Evolutionary conservation across 495 filamentous ascomycete genomes (phyloP).

Genomic region (Penicillium roqueforti): DNA sequence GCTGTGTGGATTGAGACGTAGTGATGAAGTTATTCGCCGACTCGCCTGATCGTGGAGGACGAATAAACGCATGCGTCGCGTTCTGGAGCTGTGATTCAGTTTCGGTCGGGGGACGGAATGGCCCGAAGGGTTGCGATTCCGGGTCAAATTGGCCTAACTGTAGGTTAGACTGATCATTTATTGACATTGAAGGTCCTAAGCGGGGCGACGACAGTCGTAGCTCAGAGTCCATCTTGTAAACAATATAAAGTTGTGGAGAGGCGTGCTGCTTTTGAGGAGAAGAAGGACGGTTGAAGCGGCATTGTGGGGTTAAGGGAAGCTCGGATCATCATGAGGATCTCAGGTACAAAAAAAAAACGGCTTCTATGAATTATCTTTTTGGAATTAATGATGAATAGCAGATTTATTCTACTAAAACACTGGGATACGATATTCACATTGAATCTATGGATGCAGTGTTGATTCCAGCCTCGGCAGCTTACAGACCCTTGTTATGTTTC

Average conservation of each 20-base stretch:
- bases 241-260: conserved; percentile 6
- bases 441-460: background rate
- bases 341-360: background rate
- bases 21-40: conserved; percentile 22
- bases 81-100: conserved; percentile 14
- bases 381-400: background rate
- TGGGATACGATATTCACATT: background rate
- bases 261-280: conserved; percentile 19
- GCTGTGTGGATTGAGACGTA: conserved; percentile 22
- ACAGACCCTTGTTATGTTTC: conserved; percentile 43
- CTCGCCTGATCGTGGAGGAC: conserved; percentile 7
- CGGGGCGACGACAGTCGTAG: conserved; percentile 8
- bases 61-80: conserved; percentile 11
- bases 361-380: background rate
- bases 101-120: conserved; percentile 15
- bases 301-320: conserved; percentile 10
- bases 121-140: conserved; percentile 24
- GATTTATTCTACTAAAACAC: background rate
- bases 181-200: conserved; percentile 10
- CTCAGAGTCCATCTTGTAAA: conserved; percentile 17
- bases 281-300: conserved; percentile 32
- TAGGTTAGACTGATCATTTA: background rate
- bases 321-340: conserved; percentile 8
- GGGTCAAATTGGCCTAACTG: conserved; percentile 19
- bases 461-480: background rate